Evolutionary conservation across 1,284 basidiomycete genomes (phyloP), one percentile per base, ranked within the genome.

Genomic region (Leccinum pachyderme): DNA sequence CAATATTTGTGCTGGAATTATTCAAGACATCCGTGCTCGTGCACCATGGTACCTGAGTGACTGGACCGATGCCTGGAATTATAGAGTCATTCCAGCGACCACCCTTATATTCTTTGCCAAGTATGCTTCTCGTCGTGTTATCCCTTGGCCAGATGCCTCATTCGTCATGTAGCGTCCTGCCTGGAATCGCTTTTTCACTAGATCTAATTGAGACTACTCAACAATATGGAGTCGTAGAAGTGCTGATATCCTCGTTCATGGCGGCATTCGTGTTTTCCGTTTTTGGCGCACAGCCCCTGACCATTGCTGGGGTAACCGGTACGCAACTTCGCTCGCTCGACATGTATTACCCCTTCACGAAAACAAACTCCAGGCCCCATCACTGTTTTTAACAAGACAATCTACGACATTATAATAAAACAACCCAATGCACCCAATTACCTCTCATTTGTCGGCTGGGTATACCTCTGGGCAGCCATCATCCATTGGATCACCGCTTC

Each of bases 281-380:
- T 45, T 87, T 98, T 55, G 90, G 92, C 3, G 92, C 89, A 7
- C 95, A 98, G 69, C 95, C 95, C 0, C 77, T 98, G 2, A 91
- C 92, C 49, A 95, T 98, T 56, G 93, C 93, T 3, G 95, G 95
- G 9, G 93, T 98, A 2, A 98, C 95, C 18, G 93, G 91, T 85
- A 47, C 29, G 77, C 27, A 22, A 31, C 31, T n/a, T n/a, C 18
- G 18, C 18, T 25, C 8, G 4, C 41, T 11, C 28, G 61, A 25
- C 41, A 25, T 44, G 13, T 47, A 6, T 32, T 44, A 18, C 29
- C 9, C 37, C n/a, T 52, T 43, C 35, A 46, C 32, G 5, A 32
- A 31, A 52, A 11, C 5, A 4, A 45, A 49, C 31, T 50, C n/a
- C 61, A 86, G 89, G 91, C 31, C 92, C 92, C 1, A 94, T 94